Base-by-base conservation (phyloP, 441 rosid species). In the Pelargonium citronellum region DNA sequence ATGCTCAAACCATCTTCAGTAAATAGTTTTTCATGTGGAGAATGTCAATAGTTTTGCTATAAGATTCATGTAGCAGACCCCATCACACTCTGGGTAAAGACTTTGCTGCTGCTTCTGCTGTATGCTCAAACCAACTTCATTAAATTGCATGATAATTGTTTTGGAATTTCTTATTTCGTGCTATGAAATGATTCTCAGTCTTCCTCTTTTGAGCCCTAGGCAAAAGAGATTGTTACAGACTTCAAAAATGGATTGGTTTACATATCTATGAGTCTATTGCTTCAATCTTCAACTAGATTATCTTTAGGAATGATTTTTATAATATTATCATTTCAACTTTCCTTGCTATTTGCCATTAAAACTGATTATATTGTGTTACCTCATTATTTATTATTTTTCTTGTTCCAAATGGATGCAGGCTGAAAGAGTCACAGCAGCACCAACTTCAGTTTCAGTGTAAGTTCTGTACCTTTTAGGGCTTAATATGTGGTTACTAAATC, bases 371-470 rank as follows among this genome's bases (percentile, higher is more conserved):
- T 58, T 60, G 64, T 12, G 77, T 9, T n/a, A 44, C 62, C 55
- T 67, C 12, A 69, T 78, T 20, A 43, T 68, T 72, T 12, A 9
- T 62, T 37, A 51, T n/a, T 30, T 30, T 8, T 77, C 58, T 60
- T 72, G 58, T n/a, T 60, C 72, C 76, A 51, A 34, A 57, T 67
- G 2, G 20, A 8, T 87, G 90, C 97, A 95, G 99, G 81, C 84
- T 65, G 86, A 85, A 69, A 87, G 85, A 80, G 91, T 83, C 61
- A 78, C 89, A 13, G 69, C 76, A 72, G 92, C 88, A 79, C 84
- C 96, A 47, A 83, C 87, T 78, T 97, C 99, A n/a, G 86, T 90
- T 77, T 85, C 97, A 70, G 87, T 86, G 99, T 95, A 82, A 92
- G 99, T 82, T 66, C 53, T 71, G 62, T 41, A 43, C 64, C 58